Evolutionary conservation across 2,329 filamentous ascomycete species (phyloP).

Genomic region (Colletotrichum kahawae): DNA sequence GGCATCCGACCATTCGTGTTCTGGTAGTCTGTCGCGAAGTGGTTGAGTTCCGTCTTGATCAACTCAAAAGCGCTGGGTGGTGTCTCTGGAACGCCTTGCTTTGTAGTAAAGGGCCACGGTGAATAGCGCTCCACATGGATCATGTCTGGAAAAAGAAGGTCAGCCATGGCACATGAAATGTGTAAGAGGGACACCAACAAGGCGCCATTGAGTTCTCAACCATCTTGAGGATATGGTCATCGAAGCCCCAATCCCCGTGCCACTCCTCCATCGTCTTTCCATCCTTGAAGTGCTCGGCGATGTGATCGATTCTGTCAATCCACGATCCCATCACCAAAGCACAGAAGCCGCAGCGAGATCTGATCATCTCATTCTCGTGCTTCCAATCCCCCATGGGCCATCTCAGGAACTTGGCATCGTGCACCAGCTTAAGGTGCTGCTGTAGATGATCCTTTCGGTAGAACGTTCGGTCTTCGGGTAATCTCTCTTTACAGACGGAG

Average conservation of each 20-base stretch:
- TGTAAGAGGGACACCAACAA: conserved; percentile 22
- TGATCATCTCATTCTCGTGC: conserved; percentile 9
- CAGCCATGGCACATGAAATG: background rate
- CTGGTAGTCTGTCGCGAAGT: background rate
- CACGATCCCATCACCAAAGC: conserved; percentile 36
- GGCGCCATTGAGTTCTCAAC: conserved; percentile 45
- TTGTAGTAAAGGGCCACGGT: conserved; percentile 33
- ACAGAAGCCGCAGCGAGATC: conserved; percentile 42
- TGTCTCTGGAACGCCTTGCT: conserved; percentile 20
- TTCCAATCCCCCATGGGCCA: conserved; percentile 19
- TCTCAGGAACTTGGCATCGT: conserved; percentile 2
- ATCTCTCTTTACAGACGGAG: conserved; percentile 53
- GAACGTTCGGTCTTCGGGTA: conserved; percentile 45
- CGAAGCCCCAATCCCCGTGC: conserved; percentile 46
- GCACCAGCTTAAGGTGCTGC: conserved; percentile 38
- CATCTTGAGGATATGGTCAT: conserved; percentile 35
- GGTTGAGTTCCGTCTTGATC: conserved; percentile 11
- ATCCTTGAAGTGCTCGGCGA: conserved; percentile 43
- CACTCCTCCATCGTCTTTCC: conserved; percentile 44
- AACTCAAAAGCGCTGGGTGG: conserved; percentile 15
- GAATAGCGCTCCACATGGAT: conserved; percentile 42
- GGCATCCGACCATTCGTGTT: background rate
- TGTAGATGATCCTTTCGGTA: conserved; percentile 49
- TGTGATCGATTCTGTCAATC: conserved; percentile 38
- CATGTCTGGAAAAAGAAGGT: conserved; percentile 27